These are phyloP conservation scores for Eragrostis tef DNA, from an alignment of 202 grass and related monocot genomes.

Conservation along the genomic window DNA sequence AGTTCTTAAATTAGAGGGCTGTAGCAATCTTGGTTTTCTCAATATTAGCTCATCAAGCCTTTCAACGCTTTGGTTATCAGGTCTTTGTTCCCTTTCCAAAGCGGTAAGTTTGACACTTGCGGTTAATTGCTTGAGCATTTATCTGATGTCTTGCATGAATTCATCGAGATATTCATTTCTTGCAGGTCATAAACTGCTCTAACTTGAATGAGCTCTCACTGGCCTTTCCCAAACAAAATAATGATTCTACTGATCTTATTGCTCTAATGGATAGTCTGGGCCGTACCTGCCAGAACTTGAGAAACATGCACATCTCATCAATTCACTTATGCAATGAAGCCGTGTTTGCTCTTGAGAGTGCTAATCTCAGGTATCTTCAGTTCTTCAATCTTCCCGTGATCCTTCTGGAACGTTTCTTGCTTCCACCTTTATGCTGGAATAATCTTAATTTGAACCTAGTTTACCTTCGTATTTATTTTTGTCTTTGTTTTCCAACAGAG, in stretches of 20 bases:
- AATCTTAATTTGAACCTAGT: slow-evolving; percentile 15
- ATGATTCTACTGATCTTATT: slow-evolving; percentile 76
- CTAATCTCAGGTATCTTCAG: slow-evolving; percentile 73
- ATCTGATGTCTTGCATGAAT: slow-evolving; percentile 18
- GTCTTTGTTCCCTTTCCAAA: slow-evolving; percentile 77
- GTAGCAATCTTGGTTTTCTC: slow-evolving; percentile 65
- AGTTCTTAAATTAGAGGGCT: slow-evolving; percentile 72
- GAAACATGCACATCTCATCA: slow-evolving; percentile 72
- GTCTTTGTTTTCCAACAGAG: slow-evolving; percentile 53
- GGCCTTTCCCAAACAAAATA: slow-evolving; percentile 64
- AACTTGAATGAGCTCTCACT: slow-evolving; percentile 81
- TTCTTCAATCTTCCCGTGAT: slow-evolving; percentile 9
- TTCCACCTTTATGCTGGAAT: background rate
- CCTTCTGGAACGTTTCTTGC: background rate
- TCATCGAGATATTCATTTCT: slow-evolving; percentile 35
- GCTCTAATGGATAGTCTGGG: slow-evolving; percentile 73
- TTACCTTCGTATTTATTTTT: slow-evolving; percentile 32
- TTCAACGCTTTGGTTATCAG: slow-evolving; percentile 70
- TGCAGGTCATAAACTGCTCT: slow-evolving; percentile 86
- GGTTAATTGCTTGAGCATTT: slow-evolving; percentile 6
- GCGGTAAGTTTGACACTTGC: slow-evolving; percentile 47
- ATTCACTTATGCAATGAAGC: slow-evolving; percentile 72
- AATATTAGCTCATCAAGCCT: slow-evolving; percentile 77
- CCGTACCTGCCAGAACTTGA: slow-evolving; percentile 68
- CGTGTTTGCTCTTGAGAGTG: slow-evolving; percentile 70